phyloP scores from a whole-genome alignment of 345 rosid species.

The Hypericum perforatum region DNA sequence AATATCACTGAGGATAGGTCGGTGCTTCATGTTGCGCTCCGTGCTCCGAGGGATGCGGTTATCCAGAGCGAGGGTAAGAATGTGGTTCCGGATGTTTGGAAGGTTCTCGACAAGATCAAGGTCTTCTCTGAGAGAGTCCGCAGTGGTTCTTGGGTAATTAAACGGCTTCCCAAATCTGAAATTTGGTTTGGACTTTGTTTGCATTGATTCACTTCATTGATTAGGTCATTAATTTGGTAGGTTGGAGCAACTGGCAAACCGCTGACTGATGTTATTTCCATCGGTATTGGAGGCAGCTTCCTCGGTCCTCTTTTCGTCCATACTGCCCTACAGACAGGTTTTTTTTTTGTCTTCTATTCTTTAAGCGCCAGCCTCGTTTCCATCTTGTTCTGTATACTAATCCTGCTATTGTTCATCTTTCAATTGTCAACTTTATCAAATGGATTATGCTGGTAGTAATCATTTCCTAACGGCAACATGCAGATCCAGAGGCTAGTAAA shows the following conservation, averaged over 20 bases:
- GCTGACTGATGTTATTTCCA: conserved; percentile 69
- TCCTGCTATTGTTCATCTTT: conserved; percentile 6
- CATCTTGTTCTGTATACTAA: background rate
- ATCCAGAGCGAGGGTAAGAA: conserved; percentile 73
- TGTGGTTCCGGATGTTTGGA: conserved; percentile 89
- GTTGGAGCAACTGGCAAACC: conserved; percentile 91
- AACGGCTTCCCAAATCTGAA: conserved; percentile 3
- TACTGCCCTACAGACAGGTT: conserved; percentile 92
- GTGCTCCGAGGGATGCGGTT: conserved; percentile 75
- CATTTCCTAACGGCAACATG: conserved; percentile 17
- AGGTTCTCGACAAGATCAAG: conserved; percentile 76
- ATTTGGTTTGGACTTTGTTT: conserved; percentile 7
- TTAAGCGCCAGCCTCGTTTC: background rate
- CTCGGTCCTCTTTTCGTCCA: conserved; percentile 94
- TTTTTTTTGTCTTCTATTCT: conserved; percentile 1
- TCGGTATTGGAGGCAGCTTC: conserved; percentile 98
- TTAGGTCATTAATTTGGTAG: conserved; percentile 26
- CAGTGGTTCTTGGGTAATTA: conserved; percentile 84
- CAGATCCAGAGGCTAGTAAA: conserved; percentile 77
- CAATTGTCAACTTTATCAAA: conserved; percentile 14
- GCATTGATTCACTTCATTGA: background rate
- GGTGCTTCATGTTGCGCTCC: conserved; percentile 91
- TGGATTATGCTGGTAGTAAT: conserved; percentile 1
- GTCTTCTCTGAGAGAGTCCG: conserved; percentile 79
- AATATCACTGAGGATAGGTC: conserved; percentile 90